Conservation (phyloP, 305 asterid species). For the Solanum chacoense region DNA sequence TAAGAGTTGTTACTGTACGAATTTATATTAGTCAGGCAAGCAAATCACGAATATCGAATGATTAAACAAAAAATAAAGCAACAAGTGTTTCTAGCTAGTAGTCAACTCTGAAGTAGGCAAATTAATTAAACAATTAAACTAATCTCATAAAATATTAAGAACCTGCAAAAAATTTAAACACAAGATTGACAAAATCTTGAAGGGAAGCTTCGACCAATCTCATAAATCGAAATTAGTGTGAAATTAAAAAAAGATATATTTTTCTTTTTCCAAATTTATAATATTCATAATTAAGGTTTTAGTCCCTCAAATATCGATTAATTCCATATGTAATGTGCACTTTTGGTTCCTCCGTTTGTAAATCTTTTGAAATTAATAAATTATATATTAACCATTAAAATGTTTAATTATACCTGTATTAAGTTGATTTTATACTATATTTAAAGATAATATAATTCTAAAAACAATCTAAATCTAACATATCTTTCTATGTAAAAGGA, state of each 20-base stretch:
- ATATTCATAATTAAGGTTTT: not conserved
- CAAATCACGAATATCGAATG: not conserved
- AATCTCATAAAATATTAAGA: not conserved
- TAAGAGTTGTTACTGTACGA: not conserved
- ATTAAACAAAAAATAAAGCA: not conserved
- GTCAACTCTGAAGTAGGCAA: not conserved
- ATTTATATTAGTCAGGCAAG: not conserved
- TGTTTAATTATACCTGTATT: not conserved
- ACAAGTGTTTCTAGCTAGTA: not conserved
- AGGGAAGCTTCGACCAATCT: not conserved
- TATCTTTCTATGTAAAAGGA: not conserved
- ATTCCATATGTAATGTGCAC: not conserved
- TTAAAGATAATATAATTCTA: not conserved
- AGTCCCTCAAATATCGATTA: not conserved
- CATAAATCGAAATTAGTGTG: not conserved
- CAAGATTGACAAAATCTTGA: not conserved
- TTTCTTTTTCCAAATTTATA: not conserved
- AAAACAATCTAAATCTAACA: not conserved
- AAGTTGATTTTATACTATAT: not conserved
- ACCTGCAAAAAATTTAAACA: not conserved
- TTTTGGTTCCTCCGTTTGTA: not conserved
- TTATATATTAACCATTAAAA: not conserved
- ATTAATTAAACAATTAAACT: not conserved
- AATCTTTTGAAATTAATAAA: not conserved
- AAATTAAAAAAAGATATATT: not conserved